A percentile compares a stretch with the other conserved stretches of the same genome.
These are phyloP conservation scores for Malus sylvestris DNA, from an alignment of 306 rosid genomes.

Conservation along the genomic window DNA sequence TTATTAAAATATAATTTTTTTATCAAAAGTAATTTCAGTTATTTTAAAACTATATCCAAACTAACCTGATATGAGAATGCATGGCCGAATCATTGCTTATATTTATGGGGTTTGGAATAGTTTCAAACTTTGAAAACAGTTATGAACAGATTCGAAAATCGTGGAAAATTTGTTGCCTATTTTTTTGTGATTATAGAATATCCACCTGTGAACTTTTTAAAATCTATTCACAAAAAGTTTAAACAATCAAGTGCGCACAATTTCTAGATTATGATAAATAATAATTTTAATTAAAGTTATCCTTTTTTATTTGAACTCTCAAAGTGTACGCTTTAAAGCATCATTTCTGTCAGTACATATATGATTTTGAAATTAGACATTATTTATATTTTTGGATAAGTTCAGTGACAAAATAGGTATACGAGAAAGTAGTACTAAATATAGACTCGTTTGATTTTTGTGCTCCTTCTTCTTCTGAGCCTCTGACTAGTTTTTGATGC, in stretches of 20 bases:
- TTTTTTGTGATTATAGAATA: constrained; percentile 27
- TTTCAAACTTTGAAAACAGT: background rate
- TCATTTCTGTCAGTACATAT: constrained; percentile 7
- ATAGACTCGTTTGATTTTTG: background rate
- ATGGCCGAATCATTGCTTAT: too few relatives aligned
- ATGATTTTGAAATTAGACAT: constrained; percentile 15
- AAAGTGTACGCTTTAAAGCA: constrained; percentile 12
- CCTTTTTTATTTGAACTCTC: background rate
- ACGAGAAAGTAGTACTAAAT: background rate
- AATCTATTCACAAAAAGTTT: background rate
- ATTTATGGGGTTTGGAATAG: constrained; percentile 1
- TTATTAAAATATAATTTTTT: too few relatives aligned
- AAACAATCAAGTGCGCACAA: background rate
- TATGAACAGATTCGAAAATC: constrained; percentile 21
- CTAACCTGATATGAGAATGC: too few relatives aligned
- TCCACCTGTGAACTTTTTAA: constrained; percentile 1
- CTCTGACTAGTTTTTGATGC: constrained; percentile 5
- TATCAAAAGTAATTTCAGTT: too few relatives aligned
- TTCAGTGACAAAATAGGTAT: constrained; percentile 12
- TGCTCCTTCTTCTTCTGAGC: background rate
- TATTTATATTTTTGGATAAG: constrained; percentile 18
- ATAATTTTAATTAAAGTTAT: background rate
- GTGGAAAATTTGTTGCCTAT: constrained; percentile 37
- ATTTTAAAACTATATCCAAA: too few relatives aligned
- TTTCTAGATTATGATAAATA: background rate